phyloP scores from a whole-genome alignment of 352 stramenopile genomes.

The Phytopythium oedochilum region DNA sequence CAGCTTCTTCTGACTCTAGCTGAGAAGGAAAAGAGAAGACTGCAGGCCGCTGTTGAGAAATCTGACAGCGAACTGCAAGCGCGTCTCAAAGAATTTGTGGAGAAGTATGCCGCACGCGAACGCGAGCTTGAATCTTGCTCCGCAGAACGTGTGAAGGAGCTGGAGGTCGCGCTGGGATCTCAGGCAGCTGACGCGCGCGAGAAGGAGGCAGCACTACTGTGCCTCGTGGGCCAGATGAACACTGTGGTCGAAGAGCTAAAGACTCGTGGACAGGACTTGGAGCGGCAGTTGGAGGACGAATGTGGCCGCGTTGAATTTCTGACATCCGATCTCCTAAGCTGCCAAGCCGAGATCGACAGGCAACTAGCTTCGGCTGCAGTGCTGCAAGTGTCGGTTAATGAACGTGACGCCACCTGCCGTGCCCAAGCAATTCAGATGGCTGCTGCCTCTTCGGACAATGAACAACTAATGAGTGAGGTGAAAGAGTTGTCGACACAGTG shows the following conservation, averaged over 20 bases:
- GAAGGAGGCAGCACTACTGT: neutral
- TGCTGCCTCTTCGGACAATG: neutral
- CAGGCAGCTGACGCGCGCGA: neutral
- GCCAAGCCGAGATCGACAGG: neutral
- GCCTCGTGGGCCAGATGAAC: neutral
- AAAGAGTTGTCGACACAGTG: neutral
- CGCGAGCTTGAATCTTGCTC: neutral
- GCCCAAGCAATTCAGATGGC: too few species aligned
- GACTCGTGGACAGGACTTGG: neutral
- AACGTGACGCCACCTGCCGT: neutral
- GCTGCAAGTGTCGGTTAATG: neutral
- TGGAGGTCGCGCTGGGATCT: neutral
- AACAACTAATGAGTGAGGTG: neutral
- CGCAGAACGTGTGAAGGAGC: neutral
- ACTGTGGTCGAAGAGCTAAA: neutral
- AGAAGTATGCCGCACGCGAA: neutral
- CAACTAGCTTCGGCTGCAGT: neutral
- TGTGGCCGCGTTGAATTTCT: neutral
- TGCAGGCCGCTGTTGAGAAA: neutral
- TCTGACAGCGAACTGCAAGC: neutral
- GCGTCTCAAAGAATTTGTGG: neutral
- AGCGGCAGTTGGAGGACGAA: neutral
- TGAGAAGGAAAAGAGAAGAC: neutral
- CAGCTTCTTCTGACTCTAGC: neutral
- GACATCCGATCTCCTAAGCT: neutral